These are phyloP conservation scores for Pharus latifolius DNA, from an alignment of 176 grass and related monocot species.

Conservation along the genomic window DNA sequence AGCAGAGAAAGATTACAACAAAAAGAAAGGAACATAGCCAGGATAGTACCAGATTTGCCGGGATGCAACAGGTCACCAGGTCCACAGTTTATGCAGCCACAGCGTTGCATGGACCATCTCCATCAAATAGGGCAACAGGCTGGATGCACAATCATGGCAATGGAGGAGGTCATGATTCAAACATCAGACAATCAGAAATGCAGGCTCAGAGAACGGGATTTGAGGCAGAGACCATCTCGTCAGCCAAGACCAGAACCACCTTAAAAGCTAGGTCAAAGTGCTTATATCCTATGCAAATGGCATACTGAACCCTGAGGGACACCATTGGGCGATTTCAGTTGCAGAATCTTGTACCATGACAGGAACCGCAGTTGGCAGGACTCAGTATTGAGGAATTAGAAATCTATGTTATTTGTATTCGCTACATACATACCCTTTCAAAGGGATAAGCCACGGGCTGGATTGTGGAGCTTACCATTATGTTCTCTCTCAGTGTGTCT, in stretches of 20 bases:
- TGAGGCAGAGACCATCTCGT: too few relatives aligned
- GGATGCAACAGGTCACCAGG: not conserved
- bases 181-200: conserved; percentile 25
- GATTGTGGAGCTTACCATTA: too few relatives aligned
- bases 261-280: conserved; percentile 13
- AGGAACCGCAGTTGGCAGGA: too few relatives aligned
- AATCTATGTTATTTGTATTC: too few relatives aligned
- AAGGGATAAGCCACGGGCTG: too few relatives aligned
- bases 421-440: too few relatives aligned
- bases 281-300: not conserved
- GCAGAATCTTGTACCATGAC: not conserved
- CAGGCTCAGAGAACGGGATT: too few relatives aligned
- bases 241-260: not conserved
- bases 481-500: too few relatives aligned
- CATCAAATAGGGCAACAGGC: conserved; percentile 10
- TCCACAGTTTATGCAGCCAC: not conserved
- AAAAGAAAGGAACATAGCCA: not conserved
- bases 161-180: conserved; percentile 13
- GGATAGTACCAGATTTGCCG: not conserved
- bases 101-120: not conserved
- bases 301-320: not conserved
- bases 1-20: not conserved
- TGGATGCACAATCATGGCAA: conserved; percentile 1
- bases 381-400: not conserved
- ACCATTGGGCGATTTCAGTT: not conserved